These are phyloP conservation scores for Cyclotella sp. DNA, from an alignment of 108 stramenopile species.

Conservation along the genomic window DNA sequence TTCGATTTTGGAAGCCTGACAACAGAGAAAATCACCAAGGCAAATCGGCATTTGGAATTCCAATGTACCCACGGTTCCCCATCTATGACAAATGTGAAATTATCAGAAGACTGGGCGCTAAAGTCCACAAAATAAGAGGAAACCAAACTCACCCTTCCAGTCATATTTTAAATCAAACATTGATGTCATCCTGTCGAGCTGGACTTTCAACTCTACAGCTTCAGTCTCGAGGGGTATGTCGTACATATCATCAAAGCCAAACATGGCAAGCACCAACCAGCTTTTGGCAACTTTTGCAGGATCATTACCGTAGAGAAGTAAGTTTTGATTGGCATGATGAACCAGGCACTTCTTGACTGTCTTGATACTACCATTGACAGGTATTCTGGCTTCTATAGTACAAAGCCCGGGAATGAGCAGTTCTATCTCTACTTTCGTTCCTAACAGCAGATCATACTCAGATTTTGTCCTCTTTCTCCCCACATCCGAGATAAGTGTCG, in stretches of 20 bases:
- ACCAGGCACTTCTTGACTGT: constrained; percentile 62
- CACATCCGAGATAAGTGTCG: neutral
- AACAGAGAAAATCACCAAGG: constrained; percentile 77
- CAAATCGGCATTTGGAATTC: constrained; percentile 70
- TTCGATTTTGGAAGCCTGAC: constrained; percentile 24
- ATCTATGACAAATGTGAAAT: constrained; percentile 23
- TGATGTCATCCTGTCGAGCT: constrained; percentile 62
- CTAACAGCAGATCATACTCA: constrained; percentile 27
- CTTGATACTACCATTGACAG: constrained; percentile 59
- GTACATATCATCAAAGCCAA: constrained; percentile 78
- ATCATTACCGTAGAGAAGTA: constrained; percentile 50
- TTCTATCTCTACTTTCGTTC: constrained; percentile 69
- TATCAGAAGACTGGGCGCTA: neutral
- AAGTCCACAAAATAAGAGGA: neutral
- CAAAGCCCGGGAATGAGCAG: constrained; percentile 77
- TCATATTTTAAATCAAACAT: constrained; percentile 67
- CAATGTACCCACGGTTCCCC: constrained; percentile 59
- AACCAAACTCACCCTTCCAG: constrained; percentile 30
- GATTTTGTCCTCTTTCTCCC: constrained; percentile 25
- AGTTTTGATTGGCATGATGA: constrained; percentile 60
- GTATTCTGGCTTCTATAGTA: constrained; percentile 75
- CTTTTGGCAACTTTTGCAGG: constrained; percentile 66
- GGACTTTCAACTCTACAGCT: constrained; percentile 68
- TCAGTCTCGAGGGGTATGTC: constrained; percentile 74
- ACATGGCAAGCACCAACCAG: constrained; percentile 75